Percentiles rank a stretch among this genome's conserved stretches.
Conservation (phyloP, 805 yeast species). For the Metschnikowia henanensis region DNA sequence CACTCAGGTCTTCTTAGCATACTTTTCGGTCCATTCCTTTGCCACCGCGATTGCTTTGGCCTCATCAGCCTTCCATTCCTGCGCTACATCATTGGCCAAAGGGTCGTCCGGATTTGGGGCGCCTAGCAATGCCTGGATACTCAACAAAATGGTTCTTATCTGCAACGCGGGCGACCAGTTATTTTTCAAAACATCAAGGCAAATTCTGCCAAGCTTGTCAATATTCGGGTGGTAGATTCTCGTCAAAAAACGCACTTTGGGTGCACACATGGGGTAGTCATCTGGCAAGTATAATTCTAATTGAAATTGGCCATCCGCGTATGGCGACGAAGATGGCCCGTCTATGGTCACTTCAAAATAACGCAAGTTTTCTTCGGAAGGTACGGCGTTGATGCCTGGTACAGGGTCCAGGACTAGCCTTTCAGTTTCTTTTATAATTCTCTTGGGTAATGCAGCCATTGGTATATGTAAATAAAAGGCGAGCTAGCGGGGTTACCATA, state of each 20-base stretch:
- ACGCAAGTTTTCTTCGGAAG: conserved; percentile 92
- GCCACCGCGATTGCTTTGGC: conserved; percentile 80
- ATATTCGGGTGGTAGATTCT: conserved; percentile 96
- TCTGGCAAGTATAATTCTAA: conserved; percentile 90
- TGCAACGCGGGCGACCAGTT: conserved; percentile 99
- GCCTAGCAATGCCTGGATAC: conserved; percentile 90
- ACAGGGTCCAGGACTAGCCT: conserved; percentile 91
- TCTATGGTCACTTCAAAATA: conserved; percentile 90
- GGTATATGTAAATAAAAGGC: not conserved
- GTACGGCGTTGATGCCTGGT: conserved; percentile 90
- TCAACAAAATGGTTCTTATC: conserved; percentile 85
- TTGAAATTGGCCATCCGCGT: conserved; percentile 76
- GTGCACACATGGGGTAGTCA: conserved; percentile 97
- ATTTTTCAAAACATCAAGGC: conserved; percentile 90
- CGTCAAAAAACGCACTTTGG: conserved; percentile 91
- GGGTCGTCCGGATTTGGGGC: conserved; percentile 99
- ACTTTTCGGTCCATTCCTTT: conserved; percentile 65
- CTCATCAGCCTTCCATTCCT: conserved; percentile 91
- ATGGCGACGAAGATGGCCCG: conserved; percentile 91
- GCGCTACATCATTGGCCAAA: conserved; percentile 96
- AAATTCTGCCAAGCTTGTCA: conserved; percentile 91
- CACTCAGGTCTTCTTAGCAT: too few relatives aligned
- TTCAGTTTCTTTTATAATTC: conserved; percentile 97
- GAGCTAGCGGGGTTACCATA: not conserved
- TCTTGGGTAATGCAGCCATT: conserved; percentile 75